These are phyloP conservation scores for Trichosporon sp. DNA, from an alignment of 1,284 basidiomycete species.

Conservation along the genomic window DNA sequence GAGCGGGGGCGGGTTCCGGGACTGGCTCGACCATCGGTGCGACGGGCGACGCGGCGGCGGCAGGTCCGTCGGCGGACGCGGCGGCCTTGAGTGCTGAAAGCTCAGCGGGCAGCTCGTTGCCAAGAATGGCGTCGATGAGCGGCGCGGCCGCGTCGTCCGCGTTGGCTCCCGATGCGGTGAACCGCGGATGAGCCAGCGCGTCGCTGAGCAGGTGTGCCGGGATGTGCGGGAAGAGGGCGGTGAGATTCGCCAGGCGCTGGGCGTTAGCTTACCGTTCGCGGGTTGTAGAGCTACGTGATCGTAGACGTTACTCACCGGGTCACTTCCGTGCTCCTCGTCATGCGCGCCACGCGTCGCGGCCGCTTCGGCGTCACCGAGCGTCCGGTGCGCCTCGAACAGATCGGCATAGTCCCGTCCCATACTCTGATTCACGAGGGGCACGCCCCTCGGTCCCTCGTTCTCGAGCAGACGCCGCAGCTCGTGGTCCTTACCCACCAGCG, in stretches of 20 bases:
- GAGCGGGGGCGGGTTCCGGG: background rate
- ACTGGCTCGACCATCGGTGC: slow-evolving; percentile 18
- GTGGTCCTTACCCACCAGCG: slow-evolving; percentile 32
- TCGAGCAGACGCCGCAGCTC: slow-evolving; percentile 33
- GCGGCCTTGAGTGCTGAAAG: slow-evolving; percentile 42
- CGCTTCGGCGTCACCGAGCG: slow-evolving; percentile 21
- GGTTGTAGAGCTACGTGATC: too few species aligned
- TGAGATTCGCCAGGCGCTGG: slow-evolving; percentile 42
- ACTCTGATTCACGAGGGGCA: slow-evolving; percentile 29
- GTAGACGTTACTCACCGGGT: slow-evolving; percentile 23
- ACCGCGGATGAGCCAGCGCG: slow-evolving; percentile 52
- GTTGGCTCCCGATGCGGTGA: slow-evolving; percentile 32
- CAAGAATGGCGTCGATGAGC: slow-evolving; percentile 51
- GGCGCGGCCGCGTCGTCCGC: slow-evolving; percentile 40
- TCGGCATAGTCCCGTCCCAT: slow-evolving; percentile 32
- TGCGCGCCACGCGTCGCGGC: slow-evolving; percentile 29
- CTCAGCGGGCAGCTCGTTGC: slow-evolving; percentile 45
- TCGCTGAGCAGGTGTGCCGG: slow-evolving; percentile 44
- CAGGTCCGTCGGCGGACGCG: background rate
- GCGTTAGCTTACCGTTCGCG: background rate
- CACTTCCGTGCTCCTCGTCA: slow-evolving; percentile 36
- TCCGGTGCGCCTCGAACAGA: slow-evolving; percentile 26
- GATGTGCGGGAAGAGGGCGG: slow-evolving; percentile 49
- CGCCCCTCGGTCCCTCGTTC: slow-evolving; percentile 15
- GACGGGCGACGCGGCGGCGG: background rate